Evolutionary conservation across 1,284 basidiomycete genomes (phyloP), one percentile per base, ranked within the genome.

Genomic region (Volvariella surrecta): DNA sequence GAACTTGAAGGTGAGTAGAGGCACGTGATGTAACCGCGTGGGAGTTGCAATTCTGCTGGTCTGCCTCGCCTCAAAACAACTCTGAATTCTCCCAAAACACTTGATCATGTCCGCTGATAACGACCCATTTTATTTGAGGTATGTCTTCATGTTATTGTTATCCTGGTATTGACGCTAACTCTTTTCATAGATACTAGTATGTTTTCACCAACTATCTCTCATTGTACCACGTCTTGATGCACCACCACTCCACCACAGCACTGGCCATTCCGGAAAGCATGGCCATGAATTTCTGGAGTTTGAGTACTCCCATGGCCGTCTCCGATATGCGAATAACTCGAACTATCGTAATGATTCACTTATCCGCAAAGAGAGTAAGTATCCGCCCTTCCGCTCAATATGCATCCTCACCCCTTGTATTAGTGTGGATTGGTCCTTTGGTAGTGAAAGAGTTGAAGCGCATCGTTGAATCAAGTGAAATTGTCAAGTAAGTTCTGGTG

Each of bases 211-310:
- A 39, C 8, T 30, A n/a, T 13, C 19, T 17, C 37, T 17, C 32
- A 42, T 48, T 37, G 15, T 16, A 30, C n/a, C 11, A 15, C 28
- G 24, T 16, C 38, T 9, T 31, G 16, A 39, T 32, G n/a, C 42
- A 42, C 45, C 44, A 41, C 37, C 37, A 37, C 44, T 39, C 13
- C 42, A 45, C 38, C 56, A 30, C 60, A 93, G 90, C 66, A 92
- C 90, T 37, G 93, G 93, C 18, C 93, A 96, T 64, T 90, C 89
- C 54, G 93, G 93, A 48, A 91, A 91, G 63, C 92, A 96, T 57
- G 93, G 93, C 15, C 93, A 96, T 67, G 93, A 96, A 62, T 99
- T 99, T 61, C 76, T 99, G 40, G 96, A 99, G 64, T 99, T 98
- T 58, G 95, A 99, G 67, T 97, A 97, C 69, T 88, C 89, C 9